These are phyloP conservation scores for Paraphaeosphaeria minitans DNA, from an alignment of 2,329 filamentous ascomycete genomes.

Conservation along the genomic window DNA sequence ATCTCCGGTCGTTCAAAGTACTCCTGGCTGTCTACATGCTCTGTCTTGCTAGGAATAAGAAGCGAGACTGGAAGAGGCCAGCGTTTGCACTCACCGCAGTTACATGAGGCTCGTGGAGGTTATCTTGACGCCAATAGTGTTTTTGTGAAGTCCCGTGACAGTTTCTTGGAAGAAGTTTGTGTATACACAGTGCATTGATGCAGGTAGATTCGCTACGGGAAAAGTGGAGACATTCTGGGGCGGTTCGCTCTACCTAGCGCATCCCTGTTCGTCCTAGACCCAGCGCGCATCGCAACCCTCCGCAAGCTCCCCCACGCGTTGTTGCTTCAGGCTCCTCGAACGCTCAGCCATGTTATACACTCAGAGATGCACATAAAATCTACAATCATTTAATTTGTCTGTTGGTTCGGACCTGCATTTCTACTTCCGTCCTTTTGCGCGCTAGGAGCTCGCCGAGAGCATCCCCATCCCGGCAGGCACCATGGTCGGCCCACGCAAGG, in stretches of 20 bases:
- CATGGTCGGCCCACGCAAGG: slow-evolving; percentile 62
- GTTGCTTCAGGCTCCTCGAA: slow-evolving; percentile 7
- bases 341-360: slow-evolving; percentile 6
- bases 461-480: slow-evolving; percentile 24
- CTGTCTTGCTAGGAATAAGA: too few relatives aligned
- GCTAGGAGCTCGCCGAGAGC: slow-evolving; percentile 27
- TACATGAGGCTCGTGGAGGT: slow-evolving; percentile 26
- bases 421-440: slow-evolving; percentile 11
- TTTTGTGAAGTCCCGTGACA: too few relatives aligned
- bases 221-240: background rate
- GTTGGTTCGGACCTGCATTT: slow-evolving; percentile 4
- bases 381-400: background rate
- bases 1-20: too few relatives aligned
- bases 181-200: too few relatives aligned
- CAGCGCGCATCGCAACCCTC: slow-evolving; percentile 14
- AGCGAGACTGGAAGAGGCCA: slow-evolving; percentile 14
- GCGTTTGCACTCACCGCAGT: slow-evolving; percentile 28
- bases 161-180: too few relatives aligned
- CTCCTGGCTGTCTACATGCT: too few relatives aligned
- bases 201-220: background rate
- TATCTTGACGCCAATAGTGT: slow-evolving; percentile 23
- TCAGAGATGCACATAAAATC: background rate
- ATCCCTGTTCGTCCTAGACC: slow-evolving; percentile 33
- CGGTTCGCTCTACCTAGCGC: slow-evolving; percentile 15
- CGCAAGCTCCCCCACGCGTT: slow-evolving; percentile 34